These are phyloP conservation scores for Helicostylum pulchrum DNA, from an alignment of 192 early-diverging fungal genomes.

Conservation along the genomic window DNA sequence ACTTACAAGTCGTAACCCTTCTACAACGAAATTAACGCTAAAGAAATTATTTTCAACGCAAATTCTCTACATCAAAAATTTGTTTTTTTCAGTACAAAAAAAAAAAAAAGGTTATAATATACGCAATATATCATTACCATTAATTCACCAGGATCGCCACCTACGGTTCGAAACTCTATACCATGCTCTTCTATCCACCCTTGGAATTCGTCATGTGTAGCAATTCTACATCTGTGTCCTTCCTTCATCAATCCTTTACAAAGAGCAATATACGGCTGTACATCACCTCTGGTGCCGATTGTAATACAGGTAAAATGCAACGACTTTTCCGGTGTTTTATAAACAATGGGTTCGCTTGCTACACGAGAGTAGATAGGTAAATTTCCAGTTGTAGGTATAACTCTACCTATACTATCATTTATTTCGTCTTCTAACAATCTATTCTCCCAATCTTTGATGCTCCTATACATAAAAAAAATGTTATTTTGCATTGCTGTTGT, in stretches of 20 bases:
- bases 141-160: constrained; percentile 58
- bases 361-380: background rate
- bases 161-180: constrained; percentile 64
- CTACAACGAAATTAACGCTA: constrained; percentile 57
- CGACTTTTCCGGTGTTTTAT: constrained; percentile 23
- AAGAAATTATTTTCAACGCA: constrained; percentile 71
- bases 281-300: constrained; percentile 70
- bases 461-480: constrained; percentile 10
- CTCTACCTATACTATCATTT: background rate
- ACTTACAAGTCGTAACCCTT: constrained; percentile 45
- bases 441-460: constrained; percentile 16
- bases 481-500: background rate
- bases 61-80: constrained; percentile 28
- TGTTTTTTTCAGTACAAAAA: background rate
- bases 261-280: constrained; percentile 69
- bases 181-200: constrained; percentile 61
- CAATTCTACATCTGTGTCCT: constrained; percentile 61
- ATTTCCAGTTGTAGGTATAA: background rate
- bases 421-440: constrained; percentile 6
- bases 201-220: constrained; percentile 63
- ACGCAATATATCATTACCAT: constrained; percentile 38
- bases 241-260: constrained; percentile 61
- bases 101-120: background rate
- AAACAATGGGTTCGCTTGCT: background rate
- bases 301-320: constrained; percentile 66